Evolutionary conservation across 2,329 filamentous ascomycete species (phyloP).

Genomic region (Seiridium cupressi): DNA sequence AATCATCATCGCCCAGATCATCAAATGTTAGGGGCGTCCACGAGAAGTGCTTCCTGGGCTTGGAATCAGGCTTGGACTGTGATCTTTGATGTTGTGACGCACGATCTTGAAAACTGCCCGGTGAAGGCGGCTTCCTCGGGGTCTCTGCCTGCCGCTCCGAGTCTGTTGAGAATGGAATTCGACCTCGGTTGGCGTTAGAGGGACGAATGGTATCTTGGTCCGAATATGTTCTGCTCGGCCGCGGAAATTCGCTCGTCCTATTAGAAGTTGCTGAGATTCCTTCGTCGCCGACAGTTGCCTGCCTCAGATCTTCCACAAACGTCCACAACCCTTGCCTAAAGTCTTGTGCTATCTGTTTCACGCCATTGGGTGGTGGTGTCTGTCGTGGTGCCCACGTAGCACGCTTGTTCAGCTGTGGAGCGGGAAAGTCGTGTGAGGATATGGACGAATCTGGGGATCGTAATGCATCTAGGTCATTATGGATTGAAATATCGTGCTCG

Average conservation of each 20-base stretch:
- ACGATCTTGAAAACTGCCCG: constrained; percentile 23
- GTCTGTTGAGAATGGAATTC: constrained; percentile 42
- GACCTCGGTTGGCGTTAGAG: constrained; percentile 36
- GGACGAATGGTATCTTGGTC: constrained; percentile 49
- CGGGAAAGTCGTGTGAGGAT: constrained; percentile 31
- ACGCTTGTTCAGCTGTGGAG: constrained; percentile 47
- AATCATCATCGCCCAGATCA: constrained; percentile 59
- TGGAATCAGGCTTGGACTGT: constrained; percentile 33
- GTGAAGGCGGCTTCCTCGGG: constrained; percentile 28
- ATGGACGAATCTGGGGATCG: constrained; percentile 29
- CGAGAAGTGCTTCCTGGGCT: constrained; percentile 53
- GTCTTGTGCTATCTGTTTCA: constrained; percentile 84
- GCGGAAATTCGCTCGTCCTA: constrained; percentile 30
- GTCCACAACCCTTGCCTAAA: constrained; percentile 88
- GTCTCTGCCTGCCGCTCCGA: constrained; percentile 27
- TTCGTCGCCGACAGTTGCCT: constrained; percentile 95
- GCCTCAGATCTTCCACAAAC: constrained; percentile 91
- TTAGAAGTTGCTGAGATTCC: constrained; percentile 60
- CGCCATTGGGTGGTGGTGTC: constrained; percentile 39
- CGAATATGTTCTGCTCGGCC: constrained; percentile 21
- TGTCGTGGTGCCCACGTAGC: constrained; percentile 58
- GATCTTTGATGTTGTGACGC: constrained; percentile 25
- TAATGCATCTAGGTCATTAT: constrained; percentile 45
- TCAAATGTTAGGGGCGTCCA: constrained; percentile 59
- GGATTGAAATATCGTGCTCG: constrained; percentile 39